Evolutionary conservation across 305 asterid species (phyloP), one percentile per base, ranked within the genome.

Genomic region (Fraxinus ornus): DNA sequence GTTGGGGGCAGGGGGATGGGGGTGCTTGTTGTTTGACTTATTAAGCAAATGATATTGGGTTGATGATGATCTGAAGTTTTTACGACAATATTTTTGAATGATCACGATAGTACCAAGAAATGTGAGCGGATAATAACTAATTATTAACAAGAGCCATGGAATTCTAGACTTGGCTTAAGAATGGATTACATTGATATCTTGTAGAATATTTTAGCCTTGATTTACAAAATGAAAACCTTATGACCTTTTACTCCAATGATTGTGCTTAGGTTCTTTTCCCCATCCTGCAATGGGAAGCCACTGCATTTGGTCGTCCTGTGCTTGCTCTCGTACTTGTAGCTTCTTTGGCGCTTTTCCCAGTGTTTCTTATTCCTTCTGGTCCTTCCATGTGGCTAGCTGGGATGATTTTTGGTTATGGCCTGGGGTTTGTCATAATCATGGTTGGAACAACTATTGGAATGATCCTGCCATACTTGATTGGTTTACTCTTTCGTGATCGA

Each of bases 381-480:
- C 97, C 97, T 85, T 91, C 97, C 19, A 91, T 93, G 97, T 93
- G 97, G 97, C 84, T 93, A 75, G 95, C 97, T 47, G 97, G 97
- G 41, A 92, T 93, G 96, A 90, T 93, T 77, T 93, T 93, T 70
- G 97, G 97, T 73, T 93, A 93, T 33, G 96, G 96, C 80, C 85
- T 92, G 79, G 97, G 97, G 9, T 93, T 92, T 70, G 84, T 92
- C 82, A 93, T 93, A 72, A 93, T 93, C 86, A 90, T 93, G 94
- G 88, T 82, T 83, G 97, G 97, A 78, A 93, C 94, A 77, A 92
- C 94, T 64, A 75, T 92, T 26, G 97, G 97, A 77, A 92, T 92
- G 97, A 52, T 87, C 79, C 81, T 93, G 79, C 97, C 97, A 5
- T 91, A 89, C 82, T 85, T 87, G 75, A 83, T 92, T 75, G 95